Base-by-base conservation (phyloP, 176 grass and related monocot species). In the maize (Zea mays) region DNA sequence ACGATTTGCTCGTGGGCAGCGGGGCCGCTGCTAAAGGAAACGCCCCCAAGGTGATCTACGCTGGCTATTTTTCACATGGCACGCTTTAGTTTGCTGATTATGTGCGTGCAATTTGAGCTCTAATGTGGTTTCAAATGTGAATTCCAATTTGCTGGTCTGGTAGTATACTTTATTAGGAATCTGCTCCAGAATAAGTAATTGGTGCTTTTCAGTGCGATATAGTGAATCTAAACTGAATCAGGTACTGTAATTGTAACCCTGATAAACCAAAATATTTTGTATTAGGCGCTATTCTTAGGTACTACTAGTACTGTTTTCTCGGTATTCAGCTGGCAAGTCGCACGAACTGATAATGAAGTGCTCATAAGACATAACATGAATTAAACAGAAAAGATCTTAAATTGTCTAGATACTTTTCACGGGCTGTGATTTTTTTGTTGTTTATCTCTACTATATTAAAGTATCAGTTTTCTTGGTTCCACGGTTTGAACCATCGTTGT, bases 1-100 rank as follows among this genome's bases (percentile, higher is more conserved):
- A 98, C 16, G 95, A 98, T 87, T 57, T 98, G 62, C 81, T 98
- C 0, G 80, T 84, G 0, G 79, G 74, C 54, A 88, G 75, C 8
- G 84, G 77, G 4, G 62, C 69, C 1, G 83, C 58, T 43, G 49
- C 77, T 5, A 94, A 88, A 84, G 85, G 85, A 37, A 94, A 85
- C 16, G 76, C 81, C 17, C 75, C 91, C 43, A 93, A 89, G 94
- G 94, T 97, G 74, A 72, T 41, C 8, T 11, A 2, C 33, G 0
- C 34, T 20, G 42, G 20, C 46, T 10, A 17, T 59, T 57, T 57
- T 45, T 40, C 15, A 61, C 20, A 12, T 35, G 34, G 14, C 45
- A 8, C 4, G 5, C 15, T 62, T 50, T n/a, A 15, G 37, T 71
- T 21, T 62, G 1, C 17, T 71, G 11, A 8, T 65, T 17, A 5